Evolutionary conservation across 2,329 filamentous ascomycete species (phyloP), one percentile per base, ranked within the genome.

Genomic region (Juglanconis sp.): DNA sequence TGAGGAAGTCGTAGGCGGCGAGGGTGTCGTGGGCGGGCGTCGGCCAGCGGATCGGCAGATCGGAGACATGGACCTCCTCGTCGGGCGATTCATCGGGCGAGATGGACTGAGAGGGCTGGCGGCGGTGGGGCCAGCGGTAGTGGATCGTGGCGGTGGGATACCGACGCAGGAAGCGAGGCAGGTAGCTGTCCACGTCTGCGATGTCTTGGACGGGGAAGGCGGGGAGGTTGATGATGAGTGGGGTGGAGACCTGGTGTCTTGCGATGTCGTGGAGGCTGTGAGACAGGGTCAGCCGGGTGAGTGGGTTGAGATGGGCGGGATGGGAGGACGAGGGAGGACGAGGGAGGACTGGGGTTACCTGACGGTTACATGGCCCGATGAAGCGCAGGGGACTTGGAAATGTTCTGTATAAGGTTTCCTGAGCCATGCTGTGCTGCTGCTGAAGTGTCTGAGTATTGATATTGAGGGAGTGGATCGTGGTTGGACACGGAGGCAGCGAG

Each of bases 161-260:
- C 13, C 70, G 70, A 11, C 68, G 72, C 36, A 79, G 71, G 60
- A 80, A 81, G 9, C 64, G 65, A 34, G 81, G 77, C 31, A 81
- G 65, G 36, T 71, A 60, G 9, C 66, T 59, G 36, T 52, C 40
- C 11, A 65, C 63, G 13, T 64, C 58, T 2, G 67, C 62, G 7
- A 65, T 62, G 54, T 71, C 61, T 7, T 62, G 61, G 36, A 72
- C 69, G 11, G 80, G 73, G 50, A 76, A 77, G 0, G 82, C 75
- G 5, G 85, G 85, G 0, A 88, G 71, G 68, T 86, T 81, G 47
- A 88, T 71, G 13, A 86, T 68, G 47, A 88, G 68, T 1, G 84
- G 79, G 1, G 73, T 69, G 11, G 71, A 68, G 0, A 74, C 69
- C 10, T 70, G 66, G 17, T 77, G 67, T 4, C 73, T 68, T 11